These are phyloP conservation scores for Graphium sp. DNA, from an alignment of 2,329 filamentous ascomycete species.

Conservation along the genomic window DNA sequence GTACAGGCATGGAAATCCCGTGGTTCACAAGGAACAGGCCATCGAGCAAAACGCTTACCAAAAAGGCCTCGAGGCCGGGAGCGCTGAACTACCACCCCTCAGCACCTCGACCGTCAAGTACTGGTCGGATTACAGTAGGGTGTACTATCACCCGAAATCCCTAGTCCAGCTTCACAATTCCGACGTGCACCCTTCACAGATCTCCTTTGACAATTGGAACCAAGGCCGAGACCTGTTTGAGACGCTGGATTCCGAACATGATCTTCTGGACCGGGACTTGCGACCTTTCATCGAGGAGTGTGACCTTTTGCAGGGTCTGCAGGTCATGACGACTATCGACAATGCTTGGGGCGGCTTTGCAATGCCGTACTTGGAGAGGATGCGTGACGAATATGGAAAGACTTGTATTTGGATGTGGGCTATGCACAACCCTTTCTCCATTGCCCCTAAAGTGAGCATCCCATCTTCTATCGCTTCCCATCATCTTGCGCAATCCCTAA, in stretches of 20 bases:
- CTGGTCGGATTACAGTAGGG: conserved; percentile 89
- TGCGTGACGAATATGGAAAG: conserved; percentile 87
- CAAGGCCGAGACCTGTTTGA: conserved; percentile 62
- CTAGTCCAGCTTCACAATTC: conserved; percentile 79
- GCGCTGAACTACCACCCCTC: conserved; percentile 44
- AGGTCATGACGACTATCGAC: conserved; percentile 55
- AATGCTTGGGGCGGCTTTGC: conserved; percentile 74
- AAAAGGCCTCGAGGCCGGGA: conserved; percentile 57
- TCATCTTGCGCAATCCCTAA: neutral
- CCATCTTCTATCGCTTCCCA: conserved; percentile 1
- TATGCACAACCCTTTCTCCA: too few relatives aligned
- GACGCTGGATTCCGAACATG: conserved; percentile 60
- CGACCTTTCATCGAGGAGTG: conserved; percentile 83
- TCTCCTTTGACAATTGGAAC: conserved; percentile 66
- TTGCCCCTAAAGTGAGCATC: conserved; percentile 2
- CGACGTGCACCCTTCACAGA: conserved; percentile 61
- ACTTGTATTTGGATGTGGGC: conserved; percentile 77
- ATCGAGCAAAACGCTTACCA: conserved; percentile 66
- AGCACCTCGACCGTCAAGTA: conserved; percentile 63
- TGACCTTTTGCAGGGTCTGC: conserved; percentile 79
- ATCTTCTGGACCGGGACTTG: conserved; percentile 80
- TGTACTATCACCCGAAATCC: conserved; percentile 84
- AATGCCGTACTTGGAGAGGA: conserved; percentile 52
- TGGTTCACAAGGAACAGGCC: conserved; percentile 49
- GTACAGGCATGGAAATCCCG: conserved; percentile 44